Evolutionary conservation across 257 asterid genomes (phyloP), one percentile per base, ranked within the genome.

Genomic region (Ocimum tenuiflorum): DNA sequence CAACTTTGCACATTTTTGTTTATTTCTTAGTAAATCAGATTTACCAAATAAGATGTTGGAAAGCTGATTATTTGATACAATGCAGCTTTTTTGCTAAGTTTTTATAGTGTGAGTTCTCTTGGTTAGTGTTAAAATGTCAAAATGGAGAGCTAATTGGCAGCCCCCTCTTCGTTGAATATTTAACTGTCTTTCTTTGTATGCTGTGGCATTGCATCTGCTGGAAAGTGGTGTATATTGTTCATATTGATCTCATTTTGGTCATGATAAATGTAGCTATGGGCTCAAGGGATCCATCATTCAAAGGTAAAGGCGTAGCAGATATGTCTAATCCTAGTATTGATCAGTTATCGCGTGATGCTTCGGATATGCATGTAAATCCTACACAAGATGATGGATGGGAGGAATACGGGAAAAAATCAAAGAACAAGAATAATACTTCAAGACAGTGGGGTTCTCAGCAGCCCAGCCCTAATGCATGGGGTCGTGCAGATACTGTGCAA

Each of bases 301-400:
- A 38, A 36, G 65, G 65, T 53, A 82, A 78, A 75, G 24, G 65
- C 45, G 13, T 33, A 12, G 67, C 77, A 8, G 75, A 58, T 54
- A 46, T 65, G 67, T 62, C 77, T 17, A 63, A 50, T 42, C 71
- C 76, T 38, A 69, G 67, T 3, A 11, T 73, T 14, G 74, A 76
- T 53, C 79, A 82, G 20, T 53, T 81, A 68, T 62, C 76, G 31
- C 73, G 23, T 47, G 83, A 77, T 18, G 64, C 87, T 22, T 73
- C 81, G 8, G 78, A 73, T 65, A 24, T 85, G 73, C 59, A 50
- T 58, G 17, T 83, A 59, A 71, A 66, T 45, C 35, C 78, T 45
- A 45, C 73, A n/a, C 67, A 76, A 61, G 82, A 69, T 50, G 95
- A 79, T 36, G 96, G 87, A 14, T 85, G 98, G 98, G 85, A 80